Percentiles rank a stretch among this genome's conserved stretches.
These are phyloP conservation scores for Oidium heveae DNA, from an alignment of 2,329 filamentous ascomycete genomes.

Conservation along the genomic window DNA sequence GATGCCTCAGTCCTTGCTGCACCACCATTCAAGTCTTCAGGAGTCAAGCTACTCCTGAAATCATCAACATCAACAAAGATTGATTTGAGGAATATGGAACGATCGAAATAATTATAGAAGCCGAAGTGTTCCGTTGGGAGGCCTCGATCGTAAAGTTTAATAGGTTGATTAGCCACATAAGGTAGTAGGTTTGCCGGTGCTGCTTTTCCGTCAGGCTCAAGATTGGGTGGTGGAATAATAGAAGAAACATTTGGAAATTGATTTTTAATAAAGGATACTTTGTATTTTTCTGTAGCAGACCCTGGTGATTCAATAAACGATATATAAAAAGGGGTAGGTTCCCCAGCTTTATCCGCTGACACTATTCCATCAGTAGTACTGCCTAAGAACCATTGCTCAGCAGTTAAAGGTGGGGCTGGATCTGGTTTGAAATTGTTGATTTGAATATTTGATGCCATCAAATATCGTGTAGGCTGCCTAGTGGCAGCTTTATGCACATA, in stretches of 20 bases:
- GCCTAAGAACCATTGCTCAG: constrained; percentile 61
- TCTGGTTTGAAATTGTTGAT: constrained; percentile 18
- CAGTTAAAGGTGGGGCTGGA: constrained; percentile 19
- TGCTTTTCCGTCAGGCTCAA: constrained; percentile 44
- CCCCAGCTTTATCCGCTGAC: constrained; percentile 45
- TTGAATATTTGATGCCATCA: constrained; percentile 12
- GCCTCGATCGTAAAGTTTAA: constrained; percentile 67
- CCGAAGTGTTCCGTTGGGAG: constrained; percentile 66
- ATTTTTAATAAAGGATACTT: constrained; percentile 2
- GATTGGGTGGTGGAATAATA: constrained; percentile 35
- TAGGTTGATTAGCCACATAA: constrained; percentile 43
- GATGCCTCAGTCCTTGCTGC: constrained; percentile 25
- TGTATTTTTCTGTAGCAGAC: constrained; percentile 10
- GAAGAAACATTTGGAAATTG: constrained; percentile 20
- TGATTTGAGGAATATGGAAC: constrained; percentile 57
- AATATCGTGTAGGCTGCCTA: constrained; percentile 11
- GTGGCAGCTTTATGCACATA: constrained; percentile 13
- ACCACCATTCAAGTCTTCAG: constrained; percentile 29
- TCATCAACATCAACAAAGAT: constrained; percentile 22
- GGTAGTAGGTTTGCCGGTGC: constrained; percentile 49
- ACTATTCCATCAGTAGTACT: constrained; percentile 59
- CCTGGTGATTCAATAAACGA: constrained; percentile 32
- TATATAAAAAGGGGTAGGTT: constrained; percentile 74
- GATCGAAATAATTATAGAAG: constrained; percentile 81
- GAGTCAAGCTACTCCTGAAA: constrained; percentile 16